Base-by-base conservation (phyloP, 1,284 basidiomycete species). In the Schizophyllum amplum region DNA sequence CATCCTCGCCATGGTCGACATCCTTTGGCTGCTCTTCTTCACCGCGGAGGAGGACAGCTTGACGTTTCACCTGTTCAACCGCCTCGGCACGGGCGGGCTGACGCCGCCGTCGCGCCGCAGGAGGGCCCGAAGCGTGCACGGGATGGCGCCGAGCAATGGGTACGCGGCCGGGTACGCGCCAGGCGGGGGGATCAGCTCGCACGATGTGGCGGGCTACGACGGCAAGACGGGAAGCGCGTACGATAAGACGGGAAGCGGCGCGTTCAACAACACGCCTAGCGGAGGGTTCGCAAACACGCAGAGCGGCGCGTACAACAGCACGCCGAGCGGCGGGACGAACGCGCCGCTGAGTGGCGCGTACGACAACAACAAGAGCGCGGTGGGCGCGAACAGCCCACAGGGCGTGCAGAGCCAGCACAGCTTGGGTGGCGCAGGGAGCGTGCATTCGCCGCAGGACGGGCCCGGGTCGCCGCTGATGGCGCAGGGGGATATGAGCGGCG, bases 1-100 rank as follows among this genome's bases (percentile, higher is more conserved):
- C 66, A 83, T 99, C 61, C 82, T 96, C 56, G 80, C 93, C 27
- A 83, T 98, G 60, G 90, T 94, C 60, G 74, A 97, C 78, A 90
- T 98, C 68, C 72, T 98, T 60, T 98, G 95, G 95, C 82, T 97
- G 21, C 81, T 98, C 61, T 98, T 92, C 78, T 93, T 99, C 70
- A 96, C 95, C 4, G 90, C 94, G 1, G 95, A 98, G 68, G 94
- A 98, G 65, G 94, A 94, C 68, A 91, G 94, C 1, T 83, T 92
- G 62, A 72, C 84, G 53, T 81, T 92, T 56, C 80, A 92, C 69
- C 65, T 96, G 59, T 90, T 98, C 80, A 94, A 93, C 71, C 81
- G 84, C 17, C 75, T 91, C 63, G 92, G 93, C 56, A 92, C 90
- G 23, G 92, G 91, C 54, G 92, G 92, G 33, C 84, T 94, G 53